These are phyloP conservation scores for Lipomyces orientalis DNA, from an alignment of 805 yeast genomes.

Conservation along the genomic window DNA sequence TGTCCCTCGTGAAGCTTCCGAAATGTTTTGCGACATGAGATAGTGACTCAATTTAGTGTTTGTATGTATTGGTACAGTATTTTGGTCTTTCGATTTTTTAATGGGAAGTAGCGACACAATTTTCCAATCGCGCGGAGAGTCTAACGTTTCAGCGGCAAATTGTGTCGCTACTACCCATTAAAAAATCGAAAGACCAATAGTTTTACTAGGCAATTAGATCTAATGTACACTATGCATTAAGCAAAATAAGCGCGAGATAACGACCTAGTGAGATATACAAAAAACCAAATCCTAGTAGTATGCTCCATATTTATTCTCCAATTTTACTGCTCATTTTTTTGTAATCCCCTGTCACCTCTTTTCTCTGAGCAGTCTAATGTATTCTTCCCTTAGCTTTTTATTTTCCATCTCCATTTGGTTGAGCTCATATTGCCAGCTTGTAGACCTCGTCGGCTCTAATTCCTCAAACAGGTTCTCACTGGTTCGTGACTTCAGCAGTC, in stretches of 20 bases:
- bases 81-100: no score
- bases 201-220: background rate
- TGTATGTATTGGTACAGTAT: no score
- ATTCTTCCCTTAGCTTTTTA: conserved; percentile 20
- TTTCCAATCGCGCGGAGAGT: no score
- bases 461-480: conserved; percentile 18
- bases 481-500: background rate
- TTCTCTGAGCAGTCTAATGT: conserved; percentile 1
- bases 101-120: no score
- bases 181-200: background rate
- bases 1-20: no score
- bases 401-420: conserved; percentile 25
- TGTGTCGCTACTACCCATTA: no score
- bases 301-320: background rate
- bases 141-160: no score
- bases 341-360: background rate
- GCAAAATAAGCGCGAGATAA: background rate
- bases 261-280: background rate
- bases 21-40: no score
- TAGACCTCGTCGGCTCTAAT: conserved; percentile 21
- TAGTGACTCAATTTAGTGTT: no score
- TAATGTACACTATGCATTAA: background rate
- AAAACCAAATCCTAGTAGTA: background rate
- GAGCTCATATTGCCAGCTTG: conserved; percentile 31
- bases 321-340: background rate